Evolutionary conservation across 352 stramenopile species (phyloP).

Genomic region (Phytopythium delawarense): DNA sequence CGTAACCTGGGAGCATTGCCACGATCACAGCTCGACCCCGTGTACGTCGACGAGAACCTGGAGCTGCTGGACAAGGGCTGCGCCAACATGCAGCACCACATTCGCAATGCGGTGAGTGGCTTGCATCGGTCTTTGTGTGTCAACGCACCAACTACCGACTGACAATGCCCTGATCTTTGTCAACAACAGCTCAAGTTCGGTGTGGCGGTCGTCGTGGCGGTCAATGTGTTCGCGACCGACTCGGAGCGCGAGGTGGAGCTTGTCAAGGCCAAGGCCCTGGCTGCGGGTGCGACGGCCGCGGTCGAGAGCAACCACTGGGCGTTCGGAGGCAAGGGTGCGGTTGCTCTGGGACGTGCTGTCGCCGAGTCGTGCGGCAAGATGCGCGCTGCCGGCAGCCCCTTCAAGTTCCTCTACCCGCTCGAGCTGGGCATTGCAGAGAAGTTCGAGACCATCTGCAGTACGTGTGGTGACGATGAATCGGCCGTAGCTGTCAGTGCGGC

Average conservation of each 20-base stretch:
- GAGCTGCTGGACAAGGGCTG: slow-evolving; percentile 91
- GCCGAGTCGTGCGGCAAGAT: slow-evolving; percentile 85
- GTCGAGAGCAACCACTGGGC: slow-evolving; percentile 92
- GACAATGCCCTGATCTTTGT: background rate
- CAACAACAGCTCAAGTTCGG: slow-evolving; percentile 78
- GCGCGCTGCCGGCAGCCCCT: slow-evolving; percentile 69
- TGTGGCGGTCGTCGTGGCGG: slow-evolving; percentile 94
- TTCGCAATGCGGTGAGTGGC: slow-evolving; percentile 90
- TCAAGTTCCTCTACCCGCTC: slow-evolving; percentile 96
- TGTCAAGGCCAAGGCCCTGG: slow-evolving; percentile 88
- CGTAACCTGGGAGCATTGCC: slow-evolving; percentile 6
- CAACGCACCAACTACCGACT: background rate
- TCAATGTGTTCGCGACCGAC: slow-evolving; percentile 84
- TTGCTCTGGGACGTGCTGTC: slow-evolving; percentile 91
- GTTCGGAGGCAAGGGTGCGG: slow-evolving; percentile 82
- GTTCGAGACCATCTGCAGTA: slow-evolving; percentile 94
- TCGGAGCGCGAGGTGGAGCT: slow-evolving; percentile 89
- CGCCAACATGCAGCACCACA: slow-evolving; percentile 95
- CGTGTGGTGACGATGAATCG: slow-evolving; percentile 35
- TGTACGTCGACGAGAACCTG: slow-evolving; percentile 96
- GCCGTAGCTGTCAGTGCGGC: slow-evolving; percentile 14
- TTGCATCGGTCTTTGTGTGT: background rate
- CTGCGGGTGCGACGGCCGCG: slow-evolving; percentile 93
- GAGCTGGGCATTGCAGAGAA: slow-evolving; percentile 92
- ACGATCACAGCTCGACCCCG: slow-evolving; percentile 50